These are phyloP conservation scores for Sporothrix pallida DNA, from an alignment of 2,329 filamentous ascomycete genomes.

Conservation along the genomic window DNA sequence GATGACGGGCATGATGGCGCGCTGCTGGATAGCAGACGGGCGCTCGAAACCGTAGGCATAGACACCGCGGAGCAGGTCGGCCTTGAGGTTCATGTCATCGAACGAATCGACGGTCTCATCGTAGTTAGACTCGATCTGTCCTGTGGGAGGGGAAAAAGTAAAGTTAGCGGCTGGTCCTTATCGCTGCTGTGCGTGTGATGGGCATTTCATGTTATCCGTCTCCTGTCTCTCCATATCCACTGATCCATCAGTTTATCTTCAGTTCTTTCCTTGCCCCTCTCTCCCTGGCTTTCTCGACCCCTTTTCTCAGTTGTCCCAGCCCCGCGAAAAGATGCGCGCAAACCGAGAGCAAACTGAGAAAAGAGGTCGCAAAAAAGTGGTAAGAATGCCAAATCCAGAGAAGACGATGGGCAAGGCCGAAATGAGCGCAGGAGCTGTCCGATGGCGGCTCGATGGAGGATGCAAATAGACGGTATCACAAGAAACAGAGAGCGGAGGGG, in stretches of 20 bases:
- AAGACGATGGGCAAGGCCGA: not conserved
- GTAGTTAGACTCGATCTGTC: constrained; percentile 99
- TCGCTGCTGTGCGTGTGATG: not conserved
- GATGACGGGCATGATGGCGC: constrained; percentile 99
- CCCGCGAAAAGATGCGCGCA: constrained; percentile 2
- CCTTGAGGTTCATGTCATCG: constrained; percentile 96
- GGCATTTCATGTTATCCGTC: not conserved
- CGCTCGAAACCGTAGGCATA: constrained; percentile 99
- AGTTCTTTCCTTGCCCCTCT: not conserved
- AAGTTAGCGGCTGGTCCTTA: not conserved
- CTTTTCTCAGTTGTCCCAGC: not conserved
- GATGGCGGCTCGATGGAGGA: not conserved
- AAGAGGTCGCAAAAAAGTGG: not conserved
- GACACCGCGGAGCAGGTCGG: constrained; percentile 97
- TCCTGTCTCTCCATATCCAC: not conserved
- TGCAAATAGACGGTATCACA: not conserved
- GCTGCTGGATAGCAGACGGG: constrained; percentile 99
- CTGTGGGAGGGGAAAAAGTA: constrained; percentile 54
- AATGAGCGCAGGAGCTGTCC: not conserved
- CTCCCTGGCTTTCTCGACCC: constrained; percentile 17
- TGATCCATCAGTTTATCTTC: not conserved
- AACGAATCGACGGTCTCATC: constrained; percentile 99
- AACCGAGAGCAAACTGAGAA: not conserved
- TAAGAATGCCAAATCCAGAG: not conserved
- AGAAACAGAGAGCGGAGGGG: not conserved